phyloP scores from a whole-genome alignment of 306 rosid genomes.

The Ammopiptanthus mongolicus region DNA sequence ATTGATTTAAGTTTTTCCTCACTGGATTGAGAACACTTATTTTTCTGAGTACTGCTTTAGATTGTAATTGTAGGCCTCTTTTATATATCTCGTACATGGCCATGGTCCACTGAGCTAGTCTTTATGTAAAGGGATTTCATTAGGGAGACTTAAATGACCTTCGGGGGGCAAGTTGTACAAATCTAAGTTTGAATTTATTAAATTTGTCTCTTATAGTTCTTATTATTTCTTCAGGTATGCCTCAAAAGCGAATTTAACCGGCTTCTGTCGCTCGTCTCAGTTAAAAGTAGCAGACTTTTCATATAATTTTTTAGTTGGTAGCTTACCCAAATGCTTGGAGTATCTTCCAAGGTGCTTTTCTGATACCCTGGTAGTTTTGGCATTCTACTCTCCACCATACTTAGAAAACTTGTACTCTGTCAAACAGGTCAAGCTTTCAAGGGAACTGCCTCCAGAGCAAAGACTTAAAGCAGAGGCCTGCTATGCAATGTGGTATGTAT shows the following conservation, averaged over 20 bases:
- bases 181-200: conserved; percentile 16
- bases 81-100: neutral
- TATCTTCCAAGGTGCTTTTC: conserved; percentile 72
- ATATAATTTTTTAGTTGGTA: conserved; percentile 81
- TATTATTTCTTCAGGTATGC: conserved; percentile 56
- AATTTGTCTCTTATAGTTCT: conserved; percentile 15
- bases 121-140: neutral
- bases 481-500: conserved; percentile 60
- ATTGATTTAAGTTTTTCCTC: neutral
- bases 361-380: conserved; percentile 15
- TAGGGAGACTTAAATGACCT: neutral
- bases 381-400: conserved; percentile 14
- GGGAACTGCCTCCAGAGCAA: conserved; percentile 80
- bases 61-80: neutral
- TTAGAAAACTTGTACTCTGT: conserved; percentile 15
- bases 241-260: conserved; percentile 45
- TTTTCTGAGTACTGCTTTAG: neutral
- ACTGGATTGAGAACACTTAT: neutral
- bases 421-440: conserved; percentile 72
- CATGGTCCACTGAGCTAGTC: neutral
- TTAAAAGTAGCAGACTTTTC: conserved; percentile 82
- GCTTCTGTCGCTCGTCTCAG: conserved; percentile 64
- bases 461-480: conserved; percentile 62
- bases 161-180: neutral
- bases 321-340: conserved; percentile 78